These are phyloP conservation scores for Auxenochlorella pyrenoidosa DNA, from an alignment of 139 green algal species.

Conservation along the genomic window DNA sequence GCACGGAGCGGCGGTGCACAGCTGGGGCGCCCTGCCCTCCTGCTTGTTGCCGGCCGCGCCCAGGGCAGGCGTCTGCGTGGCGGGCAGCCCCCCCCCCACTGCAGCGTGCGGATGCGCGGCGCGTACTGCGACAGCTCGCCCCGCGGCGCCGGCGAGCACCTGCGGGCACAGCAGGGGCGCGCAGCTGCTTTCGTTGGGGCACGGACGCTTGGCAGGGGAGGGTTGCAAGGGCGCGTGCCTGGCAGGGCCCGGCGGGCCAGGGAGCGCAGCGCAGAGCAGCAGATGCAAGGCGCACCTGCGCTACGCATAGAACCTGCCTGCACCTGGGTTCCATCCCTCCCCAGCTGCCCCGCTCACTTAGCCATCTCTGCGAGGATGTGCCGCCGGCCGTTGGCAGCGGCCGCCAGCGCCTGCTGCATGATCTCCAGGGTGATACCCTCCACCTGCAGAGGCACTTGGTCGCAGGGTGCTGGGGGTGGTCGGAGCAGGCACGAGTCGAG, in stretches of 20 bases:
- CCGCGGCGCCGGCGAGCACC: conserved; percentile 70
- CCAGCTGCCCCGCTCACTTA: conserved; percentile 28
- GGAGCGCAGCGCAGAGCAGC: too few relatives aligned
- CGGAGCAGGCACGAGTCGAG: not conserved
- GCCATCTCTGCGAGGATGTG: conserved; percentile 91
- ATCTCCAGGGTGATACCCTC: conserved; percentile 94
- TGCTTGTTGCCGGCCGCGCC: too few relatives aligned
- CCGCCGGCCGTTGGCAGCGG: conserved; percentile 67
- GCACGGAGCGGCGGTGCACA: too few relatives aligned
- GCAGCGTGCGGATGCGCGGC: conserved; percentile 61
- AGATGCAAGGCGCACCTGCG: too few relatives aligned
- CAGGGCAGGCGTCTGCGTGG: too few relatives aligned
- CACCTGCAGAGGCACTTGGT: conserved; percentile 51
- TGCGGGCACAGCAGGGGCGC: not conserved
- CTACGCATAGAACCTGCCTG: too few relatives aligned
- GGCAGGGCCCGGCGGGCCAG: too few relatives aligned
- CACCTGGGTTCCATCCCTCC: too few relatives aligned
- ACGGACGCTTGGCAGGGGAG: too few relatives aligned
- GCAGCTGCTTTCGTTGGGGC: too few relatives aligned
- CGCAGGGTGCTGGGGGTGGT: not conserved
- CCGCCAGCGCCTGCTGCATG: conserved; percentile 84
- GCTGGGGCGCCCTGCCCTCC: not conserved
- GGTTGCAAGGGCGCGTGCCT: not conserved
- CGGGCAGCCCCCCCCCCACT: too few relatives aligned
- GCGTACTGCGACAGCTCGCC: conserved; percentile 63